phyloP scores from a whole-genome alignment of 1,284 basidiomycete species.

The Cutaneotrichosporon sp. region DNA sequence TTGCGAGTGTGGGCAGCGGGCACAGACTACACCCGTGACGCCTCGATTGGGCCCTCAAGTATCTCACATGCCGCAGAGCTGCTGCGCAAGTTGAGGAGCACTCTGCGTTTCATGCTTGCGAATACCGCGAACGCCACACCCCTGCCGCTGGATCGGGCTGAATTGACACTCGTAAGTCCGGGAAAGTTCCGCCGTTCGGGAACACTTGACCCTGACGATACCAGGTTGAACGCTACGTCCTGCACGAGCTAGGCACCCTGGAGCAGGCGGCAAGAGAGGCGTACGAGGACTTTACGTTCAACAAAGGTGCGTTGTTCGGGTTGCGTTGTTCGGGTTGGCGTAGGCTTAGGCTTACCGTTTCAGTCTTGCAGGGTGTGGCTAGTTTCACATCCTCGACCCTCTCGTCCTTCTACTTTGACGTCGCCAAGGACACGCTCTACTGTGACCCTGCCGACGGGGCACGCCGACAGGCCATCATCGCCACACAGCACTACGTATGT shows the following conservation, averaged over 20 bases:
- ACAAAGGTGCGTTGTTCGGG: conserved; percentile 62
- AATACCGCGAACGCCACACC: conserved; percentile 61
- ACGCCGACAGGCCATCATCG: conserved; percentile 66
- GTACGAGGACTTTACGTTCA: conserved; percentile 79
- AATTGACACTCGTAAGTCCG: conserved; percentile 35
- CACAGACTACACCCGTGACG: conserved; percentile 87
- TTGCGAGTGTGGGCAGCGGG: conserved; percentile 91
- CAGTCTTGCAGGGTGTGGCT: conserved; percentile 55
- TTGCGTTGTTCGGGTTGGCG: too few relatives aligned
- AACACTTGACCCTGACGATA: conserved; percentile 59
- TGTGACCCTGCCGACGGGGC: conserved; percentile 62
- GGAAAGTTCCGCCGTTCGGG: conserved; percentile 52
- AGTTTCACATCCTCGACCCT: conserved; percentile 59
- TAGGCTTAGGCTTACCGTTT: conserved; percentile 63
- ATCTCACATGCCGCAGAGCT: conserved; percentile 76
- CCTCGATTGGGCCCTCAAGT: conserved; percentile 77
- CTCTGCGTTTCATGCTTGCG: conserved; percentile 85
- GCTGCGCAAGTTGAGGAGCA: conserved; percentile 83
- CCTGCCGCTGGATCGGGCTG: conserved; percentile 21
- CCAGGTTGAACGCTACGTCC: conserved; percentile 79
- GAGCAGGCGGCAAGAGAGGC: conserved; percentile 67
- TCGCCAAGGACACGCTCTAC: conserved; percentile 89
- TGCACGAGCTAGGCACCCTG: conserved; percentile 76
- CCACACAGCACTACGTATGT: conserved; percentile 71
- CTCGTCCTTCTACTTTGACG: conserved; percentile 75